A percentile compares a stretch with the other conserved stretches of the same genome.
phyloP scores from a whole-genome alignment of 257 asterid species.

The Jacaranda copaia region DNA sequence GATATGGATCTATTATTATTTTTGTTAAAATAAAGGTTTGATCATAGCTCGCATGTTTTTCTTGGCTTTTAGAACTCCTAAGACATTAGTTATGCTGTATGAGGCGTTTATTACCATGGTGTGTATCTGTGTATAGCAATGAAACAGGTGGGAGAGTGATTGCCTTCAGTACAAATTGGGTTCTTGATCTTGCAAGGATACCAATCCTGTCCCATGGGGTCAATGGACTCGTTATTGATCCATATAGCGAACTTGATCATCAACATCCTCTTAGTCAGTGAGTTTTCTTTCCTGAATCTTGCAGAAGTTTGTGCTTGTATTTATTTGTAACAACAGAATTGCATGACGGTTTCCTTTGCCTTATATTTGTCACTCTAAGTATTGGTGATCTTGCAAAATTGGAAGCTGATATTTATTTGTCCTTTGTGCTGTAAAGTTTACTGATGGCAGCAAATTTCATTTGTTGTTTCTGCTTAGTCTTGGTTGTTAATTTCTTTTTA shows the following conservation, averaged over 20 bases:
- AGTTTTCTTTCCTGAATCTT: slow-evolving; percentile 47
- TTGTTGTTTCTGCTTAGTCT: not conserved
- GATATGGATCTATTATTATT: not conserved
- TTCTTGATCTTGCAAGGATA: slow-evolving; percentile 87
- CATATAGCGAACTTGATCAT: slow-evolving; percentile 97
- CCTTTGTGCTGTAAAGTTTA: not conserved
- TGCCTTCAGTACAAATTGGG: slow-evolving; percentile 88
- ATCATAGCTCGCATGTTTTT: not conserved
- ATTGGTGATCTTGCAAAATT: too few relatives aligned
- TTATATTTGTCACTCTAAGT: not conserved
- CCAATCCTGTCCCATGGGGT: slow-evolving; percentile 94
- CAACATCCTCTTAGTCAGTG: slow-evolving; percentile 84
- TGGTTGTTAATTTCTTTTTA: not conserved
- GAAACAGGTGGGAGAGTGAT: slow-evolving; percentile 91
- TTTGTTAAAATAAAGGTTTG: not conserved
- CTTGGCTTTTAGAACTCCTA: not conserved
- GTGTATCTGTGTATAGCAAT: slow-evolving; percentile 17
- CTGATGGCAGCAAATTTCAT: not conserved
- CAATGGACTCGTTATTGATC: slow-evolving; percentile 94
- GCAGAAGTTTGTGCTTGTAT: not conserved
- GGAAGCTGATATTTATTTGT: too few relatives aligned
- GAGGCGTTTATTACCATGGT: not conserved
- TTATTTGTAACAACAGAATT: not conserved
- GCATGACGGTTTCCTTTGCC: not conserved
- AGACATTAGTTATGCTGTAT: not conserved